These are phyloP conservation scores for Diaporthe ampelina DNA, from an alignment of 2,329 filamentous ascomycete genomes.

Conservation along the genomic window DNA sequence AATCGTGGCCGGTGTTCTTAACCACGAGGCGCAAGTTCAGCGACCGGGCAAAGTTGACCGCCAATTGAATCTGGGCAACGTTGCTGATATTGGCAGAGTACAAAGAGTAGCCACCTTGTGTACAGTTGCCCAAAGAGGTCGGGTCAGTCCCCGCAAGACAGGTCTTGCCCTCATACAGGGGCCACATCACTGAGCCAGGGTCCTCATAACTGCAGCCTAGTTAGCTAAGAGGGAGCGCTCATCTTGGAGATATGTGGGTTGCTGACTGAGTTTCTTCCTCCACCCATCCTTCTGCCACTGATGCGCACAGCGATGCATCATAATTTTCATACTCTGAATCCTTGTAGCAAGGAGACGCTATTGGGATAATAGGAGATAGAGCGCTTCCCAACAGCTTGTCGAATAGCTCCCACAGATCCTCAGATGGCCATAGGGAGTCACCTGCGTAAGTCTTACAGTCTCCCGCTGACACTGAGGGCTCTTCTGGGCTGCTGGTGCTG, in stretches of 20 bases:
- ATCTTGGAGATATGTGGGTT: too few relatives aligned
- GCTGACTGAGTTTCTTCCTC: conserved; percentile 47
- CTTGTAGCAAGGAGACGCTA: conserved; percentile 51
- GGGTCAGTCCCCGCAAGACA: conserved; percentile 44
- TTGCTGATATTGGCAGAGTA: conserved; percentile 57
- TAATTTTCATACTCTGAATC: conserved; percentile 43
- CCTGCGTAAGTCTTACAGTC: conserved; percentile 54
- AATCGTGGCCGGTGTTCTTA: conserved; percentile 67
- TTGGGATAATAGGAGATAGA: conserved; percentile 51
- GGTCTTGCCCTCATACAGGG: conserved; percentile 51
- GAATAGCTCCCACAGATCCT: conserved; percentile 48
- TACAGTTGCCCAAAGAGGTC: conserved; percentile 48
- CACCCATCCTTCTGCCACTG: conserved; percentile 48
- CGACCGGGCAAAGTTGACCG: conserved; percentile 61
- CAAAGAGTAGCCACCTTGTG: conserved; percentile 55
- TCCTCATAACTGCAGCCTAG: conserved; percentile 49
- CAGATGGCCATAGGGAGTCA: conserved; percentile 49
- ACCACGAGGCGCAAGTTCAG: conserved; percentile 65
- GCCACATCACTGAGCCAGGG: conserved; percentile 55
- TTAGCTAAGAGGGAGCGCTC: neutral
- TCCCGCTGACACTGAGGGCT: conserved; percentile 41
- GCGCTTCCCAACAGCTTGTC: conserved; percentile 48
- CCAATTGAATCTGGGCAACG: conserved; percentile 58
- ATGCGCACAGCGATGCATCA: conserved; percentile 47
- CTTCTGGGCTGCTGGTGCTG: conserved; percentile 42